A percentile compares a stretch with the other conserved stretches of the same genome.
phyloP scores from a whole-genome alignment of 2,329 filamentous ascomycete genomes.

The Teratosphaeria zuluensis region DNA sequence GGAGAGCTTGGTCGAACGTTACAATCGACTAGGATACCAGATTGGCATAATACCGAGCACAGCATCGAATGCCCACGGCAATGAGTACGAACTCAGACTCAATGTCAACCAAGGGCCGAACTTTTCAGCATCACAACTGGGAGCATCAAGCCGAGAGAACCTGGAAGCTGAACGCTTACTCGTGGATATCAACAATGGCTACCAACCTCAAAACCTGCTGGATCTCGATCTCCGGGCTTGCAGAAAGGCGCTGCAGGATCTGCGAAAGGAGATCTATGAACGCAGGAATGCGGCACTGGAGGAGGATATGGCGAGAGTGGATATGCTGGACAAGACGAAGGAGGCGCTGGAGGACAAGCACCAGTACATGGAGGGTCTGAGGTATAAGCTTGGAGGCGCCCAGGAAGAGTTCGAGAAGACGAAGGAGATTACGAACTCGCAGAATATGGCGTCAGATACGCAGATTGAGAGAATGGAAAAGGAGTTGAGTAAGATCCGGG shows the following conservation, averaged over 20 bases:
- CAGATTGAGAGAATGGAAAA: conserved; percentile 99
- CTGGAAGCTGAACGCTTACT: conserved; percentile 64
- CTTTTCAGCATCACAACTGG: conserved; percentile 50
- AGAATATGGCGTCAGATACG: conserved; percentile 79
- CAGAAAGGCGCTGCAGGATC: conserved; percentile 64
- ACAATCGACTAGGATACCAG: conserved; percentile 91
- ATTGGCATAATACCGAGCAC: conserved; percentile 80
- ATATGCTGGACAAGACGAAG: conserved; percentile 86
- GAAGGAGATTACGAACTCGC: conserved; percentile 69
- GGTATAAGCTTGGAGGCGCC: conserved; percentile 77
- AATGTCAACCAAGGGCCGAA: conserved; percentile 70
- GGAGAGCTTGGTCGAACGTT: conserved; percentile 79
- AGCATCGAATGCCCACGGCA: conserved; percentile 70
- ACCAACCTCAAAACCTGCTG: conserved; percentile 80
- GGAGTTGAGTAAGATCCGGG: conserved; percentile 86
- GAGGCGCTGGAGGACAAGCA: conserved; percentile 95
- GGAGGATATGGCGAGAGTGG: conserved; percentile 87
- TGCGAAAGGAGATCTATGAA: conserved; percentile 89
- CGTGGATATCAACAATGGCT: conserved; percentile 75
- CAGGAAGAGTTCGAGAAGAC: conserved; percentile 92
- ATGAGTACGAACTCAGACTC: conserved; percentile 75
- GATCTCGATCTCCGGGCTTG: conserved; percentile 72
- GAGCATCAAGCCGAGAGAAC: conserved; percentile 33
- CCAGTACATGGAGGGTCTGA: conserved; percentile 81
- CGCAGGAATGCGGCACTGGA: conserved; percentile 73